Conservation (phyloP, 768 basidiomycete genomes). For the Kwoniella newhampshirensis region DNA sequence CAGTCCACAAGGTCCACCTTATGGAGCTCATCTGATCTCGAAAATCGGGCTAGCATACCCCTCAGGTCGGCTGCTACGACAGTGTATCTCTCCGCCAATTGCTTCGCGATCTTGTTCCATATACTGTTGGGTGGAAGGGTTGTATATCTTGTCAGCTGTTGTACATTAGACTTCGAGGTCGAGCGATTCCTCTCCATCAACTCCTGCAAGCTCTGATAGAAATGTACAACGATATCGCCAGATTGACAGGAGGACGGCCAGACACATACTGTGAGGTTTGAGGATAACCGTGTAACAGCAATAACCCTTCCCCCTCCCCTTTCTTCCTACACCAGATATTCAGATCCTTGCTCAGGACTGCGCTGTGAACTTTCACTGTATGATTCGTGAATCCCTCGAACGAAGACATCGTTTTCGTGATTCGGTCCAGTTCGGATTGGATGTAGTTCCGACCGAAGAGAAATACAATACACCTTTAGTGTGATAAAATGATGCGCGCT, state of each 20-base stretch:
- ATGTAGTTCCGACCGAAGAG: too few species aligned
- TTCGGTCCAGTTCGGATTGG: too few species aligned
- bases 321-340: slow-evolving; percentile 14
- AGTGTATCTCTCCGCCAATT: slow-evolving; percentile 31
- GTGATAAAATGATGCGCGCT: background rate
- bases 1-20: background rate
- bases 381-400: slow-evolving; percentile 17
- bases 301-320: slow-evolving; percentile 20
- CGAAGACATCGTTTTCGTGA: slow-evolving; percentile 17
- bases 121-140: slow-evolving; percentile 18
- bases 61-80: slow-evolving; percentile 43
- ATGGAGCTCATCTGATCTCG: background rate
- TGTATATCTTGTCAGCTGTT: background rate
- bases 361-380: slow-evolving; percentile 13
- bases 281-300: slow-evolving; percentile 44
- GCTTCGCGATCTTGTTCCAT: slow-evolving; percentile 34
- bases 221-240: background rate
- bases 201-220: background rate
- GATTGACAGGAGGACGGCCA: too few species aligned
- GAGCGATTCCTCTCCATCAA: too few species aligned
- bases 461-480: background rate
- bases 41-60: slow-evolving; percentile 19
- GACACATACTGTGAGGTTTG: slow-evolving; percentile 36
- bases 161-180: background rate
- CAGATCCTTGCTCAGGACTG: slow-evolving; percentile 5